Evolutionary conservation across 148 eudicot genomes (phyloP).

Genomic region (Linanthus parryae): DNA sequence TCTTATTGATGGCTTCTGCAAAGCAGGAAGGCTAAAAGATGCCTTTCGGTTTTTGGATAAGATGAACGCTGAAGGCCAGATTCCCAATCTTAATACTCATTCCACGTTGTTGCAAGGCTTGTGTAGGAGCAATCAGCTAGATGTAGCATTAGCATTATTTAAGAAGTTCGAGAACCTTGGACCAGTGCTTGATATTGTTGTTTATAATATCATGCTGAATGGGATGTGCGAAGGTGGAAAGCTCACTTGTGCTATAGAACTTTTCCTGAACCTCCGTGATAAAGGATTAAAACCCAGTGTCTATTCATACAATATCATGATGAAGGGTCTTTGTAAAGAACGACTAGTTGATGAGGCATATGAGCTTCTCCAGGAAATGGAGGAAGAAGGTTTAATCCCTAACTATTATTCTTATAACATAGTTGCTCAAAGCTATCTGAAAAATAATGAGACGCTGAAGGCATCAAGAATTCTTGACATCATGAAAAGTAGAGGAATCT

Average conservation of each 20-base stretch:
- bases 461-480: background rate
- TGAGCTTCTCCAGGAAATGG: conserved; percentile 9
- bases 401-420: conserved; percentile 10
- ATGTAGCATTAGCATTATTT: background rate
- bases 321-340: conserved; percentile 9
- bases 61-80: conserved; percentile 20
- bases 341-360: conserved; percentile 5
- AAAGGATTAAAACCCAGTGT: conserved; percentile 8
- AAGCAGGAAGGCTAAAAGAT: conserved; percentile 48
- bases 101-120: background rate
- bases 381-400: conserved; percentile 6
- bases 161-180: background rate
- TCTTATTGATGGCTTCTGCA: conserved; percentile 52
- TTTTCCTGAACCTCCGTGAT: background rate
- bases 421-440: conserved; percentile 1
- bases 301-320: background rate
- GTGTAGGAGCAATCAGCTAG: background rate
- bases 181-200: background rate
- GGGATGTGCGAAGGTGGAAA: conserved; percentile 6
- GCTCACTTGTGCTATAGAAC: background rate
- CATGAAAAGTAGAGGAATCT: background rate
- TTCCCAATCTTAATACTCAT: background rate
- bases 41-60: conserved; percentile 56
- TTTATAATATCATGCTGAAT: background rate
- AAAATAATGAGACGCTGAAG: background rate